Conservation (phyloP, 495 filamentous ascomycete species). For the Penicillium paxilli region DNA sequence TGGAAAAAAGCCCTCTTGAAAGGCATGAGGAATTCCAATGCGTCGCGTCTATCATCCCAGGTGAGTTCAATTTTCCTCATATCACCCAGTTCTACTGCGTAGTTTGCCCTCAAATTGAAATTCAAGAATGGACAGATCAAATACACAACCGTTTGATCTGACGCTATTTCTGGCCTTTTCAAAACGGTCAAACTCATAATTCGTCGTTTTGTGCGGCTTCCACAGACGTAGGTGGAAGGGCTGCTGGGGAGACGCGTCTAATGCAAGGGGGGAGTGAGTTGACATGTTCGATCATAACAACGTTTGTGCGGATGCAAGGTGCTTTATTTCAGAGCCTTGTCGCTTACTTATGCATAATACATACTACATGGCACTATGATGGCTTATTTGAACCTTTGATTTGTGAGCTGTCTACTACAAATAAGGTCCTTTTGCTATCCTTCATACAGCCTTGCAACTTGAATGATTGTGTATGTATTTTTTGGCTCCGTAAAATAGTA, state of each 20-base stretch:
- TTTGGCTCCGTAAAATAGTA: no score
- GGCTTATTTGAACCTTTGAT: not conserved
- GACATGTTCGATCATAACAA: not conserved
- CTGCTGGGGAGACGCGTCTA: not conserved
- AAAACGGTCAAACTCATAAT: not conserved
- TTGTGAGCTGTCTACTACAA: not conserved
- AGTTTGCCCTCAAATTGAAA: no score
- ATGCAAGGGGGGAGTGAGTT: not conserved
- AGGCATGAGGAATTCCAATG: not conserved
- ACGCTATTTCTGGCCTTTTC: not conserved
- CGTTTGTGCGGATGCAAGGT: not conserved
- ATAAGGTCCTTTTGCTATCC: not conserved
- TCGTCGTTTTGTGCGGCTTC: not conserved
- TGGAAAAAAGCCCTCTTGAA: not conserved
- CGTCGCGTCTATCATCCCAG: not conserved
- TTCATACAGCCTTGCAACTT: no score
- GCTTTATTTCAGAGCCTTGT: not conserved
- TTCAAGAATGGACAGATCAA: not conserved
- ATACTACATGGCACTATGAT: no score
- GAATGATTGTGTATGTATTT: not conserved
- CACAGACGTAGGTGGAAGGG: not conserved
- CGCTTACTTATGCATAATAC: not conserved
- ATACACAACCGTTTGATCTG: not conserved
- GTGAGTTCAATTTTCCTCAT: no score
- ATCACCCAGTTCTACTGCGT: no score